phyloP scores from a whole-genome alignment of 2,329 filamentous ascomycete species.

The Fusarium sp. region DNA sequence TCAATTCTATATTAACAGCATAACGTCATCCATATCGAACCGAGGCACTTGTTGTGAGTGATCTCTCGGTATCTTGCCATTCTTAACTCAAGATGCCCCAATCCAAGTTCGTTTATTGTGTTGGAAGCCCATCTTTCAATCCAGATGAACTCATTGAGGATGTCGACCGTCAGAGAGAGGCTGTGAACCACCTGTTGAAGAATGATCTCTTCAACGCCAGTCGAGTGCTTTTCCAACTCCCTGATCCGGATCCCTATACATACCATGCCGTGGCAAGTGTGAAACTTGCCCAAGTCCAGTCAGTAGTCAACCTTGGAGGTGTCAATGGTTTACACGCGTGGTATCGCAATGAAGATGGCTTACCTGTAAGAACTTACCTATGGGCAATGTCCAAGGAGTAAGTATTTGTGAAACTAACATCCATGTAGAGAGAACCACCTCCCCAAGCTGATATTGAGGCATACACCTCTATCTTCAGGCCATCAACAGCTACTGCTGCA shows the following conservation, averaged over 20 bases:
- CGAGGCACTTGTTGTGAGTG: slow-evolving; percentile 8
- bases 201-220: slow-evolving; percentile 58
- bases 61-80: neutral
- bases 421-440: slow-evolving; percentile 55
- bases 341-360: slow-evolving; percentile 53
- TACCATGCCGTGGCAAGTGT: slow-evolving; percentile 62
- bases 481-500: slow-evolving; percentile 65
- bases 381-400: neutral
- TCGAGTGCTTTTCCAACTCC: slow-evolving; percentile 53
- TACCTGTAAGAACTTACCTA: slow-evolving; percentile 41
- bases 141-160: slow-evolving; percentile 53
- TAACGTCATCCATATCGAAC: slow-evolving; percentile 26
- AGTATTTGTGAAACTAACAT: slow-evolving; percentile 16
- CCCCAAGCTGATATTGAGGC: slow-evolving; percentile 66
- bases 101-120: slow-evolving; percentile 50
- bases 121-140: slow-evolving; percentile 55
- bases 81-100: slow-evolving; percentile 39
- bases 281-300: slow-evolving; percentile 58
- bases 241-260: slow-evolving; percentile 55
- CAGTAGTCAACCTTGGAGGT: slow-evolving; percentile 53
- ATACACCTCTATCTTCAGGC: slow-evolving; percentile 72
- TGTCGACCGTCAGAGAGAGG: slow-evolving; percentile 48
- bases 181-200: slow-evolving; percentile 48
- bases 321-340: slow-evolving; percentile 58
- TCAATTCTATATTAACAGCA: neutral